Evolutionary conservation across 2,329 filamentous ascomycete genomes (phyloP).

Genomic region (Peltaster fructicola): DNA sequence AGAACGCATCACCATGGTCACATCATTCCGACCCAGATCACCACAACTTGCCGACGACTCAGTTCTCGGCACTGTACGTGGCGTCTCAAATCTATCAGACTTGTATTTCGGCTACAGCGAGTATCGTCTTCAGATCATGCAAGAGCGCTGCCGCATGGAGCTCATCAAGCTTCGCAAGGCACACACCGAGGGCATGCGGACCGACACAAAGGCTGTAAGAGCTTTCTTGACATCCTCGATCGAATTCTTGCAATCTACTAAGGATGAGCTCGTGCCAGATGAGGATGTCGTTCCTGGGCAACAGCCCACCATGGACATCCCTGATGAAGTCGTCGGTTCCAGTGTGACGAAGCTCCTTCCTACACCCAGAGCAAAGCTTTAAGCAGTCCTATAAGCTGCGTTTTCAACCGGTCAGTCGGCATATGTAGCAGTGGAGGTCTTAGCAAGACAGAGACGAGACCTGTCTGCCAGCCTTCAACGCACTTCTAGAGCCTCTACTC

Average conservation of each 20-base stretch:
- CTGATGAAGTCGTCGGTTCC: no score
- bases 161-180: slow-evolving; percentile 26
- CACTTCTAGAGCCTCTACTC: no score
- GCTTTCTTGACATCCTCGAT: slow-evolving; percentile 18
- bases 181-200: slow-evolving; percentile 15
- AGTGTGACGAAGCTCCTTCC: no score
- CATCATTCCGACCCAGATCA: slow-evolving; percentile 43
- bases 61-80: slow-evolving; percentile 41
- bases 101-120: slow-evolving; percentile 44
- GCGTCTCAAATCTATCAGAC: slow-evolving; percentile 38
- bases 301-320: slow-evolving; percentile 6
- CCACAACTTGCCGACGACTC: slow-evolving; percentile 40
- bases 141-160: slow-evolving; percentile 36
- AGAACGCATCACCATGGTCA: slow-evolving; percentile 50
- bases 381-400: no score
- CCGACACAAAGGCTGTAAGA: slow-evolving; percentile 19
- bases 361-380: no score
- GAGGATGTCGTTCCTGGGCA: slow-evolving; percentile 6
- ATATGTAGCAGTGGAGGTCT: no score
- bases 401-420: no score
- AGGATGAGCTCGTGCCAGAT: slow-evolving; percentile 14
- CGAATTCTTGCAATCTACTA: slow-evolving; percentile 18
- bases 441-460: no score
- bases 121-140: slow-evolving; percentile 45
- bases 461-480: no score